Evolutionary conservation across 2,329 filamentous ascomycete species (phyloP).

Genomic region (Beauveria australis): DNA sequence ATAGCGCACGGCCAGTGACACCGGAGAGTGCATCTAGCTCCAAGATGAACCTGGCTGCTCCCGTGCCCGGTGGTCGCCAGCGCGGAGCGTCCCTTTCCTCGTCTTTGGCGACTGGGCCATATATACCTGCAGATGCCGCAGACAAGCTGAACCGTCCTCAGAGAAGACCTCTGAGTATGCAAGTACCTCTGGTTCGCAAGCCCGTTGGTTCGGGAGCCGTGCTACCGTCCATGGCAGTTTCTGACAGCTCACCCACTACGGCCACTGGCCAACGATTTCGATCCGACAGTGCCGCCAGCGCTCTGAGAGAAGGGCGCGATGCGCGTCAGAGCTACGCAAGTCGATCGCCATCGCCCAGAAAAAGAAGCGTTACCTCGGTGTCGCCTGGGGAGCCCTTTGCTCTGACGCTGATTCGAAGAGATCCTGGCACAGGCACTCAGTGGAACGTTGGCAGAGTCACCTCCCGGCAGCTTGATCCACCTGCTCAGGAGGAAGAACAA

Average conservation of each 20-base stretch:
- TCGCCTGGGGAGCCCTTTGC: conserved; percentile 38
- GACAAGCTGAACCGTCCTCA: background rate
- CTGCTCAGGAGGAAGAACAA: conserved; percentile 2
- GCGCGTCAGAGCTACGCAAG: background rate
- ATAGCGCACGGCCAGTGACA: conserved; percentile 20
- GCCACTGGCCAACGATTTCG: background rate
- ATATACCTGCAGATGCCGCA: conserved; percentile 9
- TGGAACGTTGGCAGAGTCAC: conserved; percentile 68
- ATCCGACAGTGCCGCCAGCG: background rate
- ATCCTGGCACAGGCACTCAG: conserved; percentile 59
- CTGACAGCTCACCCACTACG: conserved; percentile 8
- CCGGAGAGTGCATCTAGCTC: conserved; percentile 16
- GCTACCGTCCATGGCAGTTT: background rate
- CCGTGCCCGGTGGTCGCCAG: conserved; percentile 7
- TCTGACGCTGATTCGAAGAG: conserved; percentile 62
- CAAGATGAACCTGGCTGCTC: background rate
- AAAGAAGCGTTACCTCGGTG: conserved; percentile 19
- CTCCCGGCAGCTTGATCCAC: conserved; percentile 40
- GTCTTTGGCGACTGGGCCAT: conserved; percentile 11
- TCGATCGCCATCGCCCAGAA: conserved; percentile 32
- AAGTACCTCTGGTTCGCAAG: conserved; percentile 18
- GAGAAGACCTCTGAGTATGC: background rate
- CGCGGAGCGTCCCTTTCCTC: conserved; percentile 13
- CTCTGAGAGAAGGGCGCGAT: background rate
- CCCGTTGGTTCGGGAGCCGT: conserved; percentile 21